Conservation (phyloP, 768 basidiomycete genomes). For the Scleroderma bovista region DNA sequence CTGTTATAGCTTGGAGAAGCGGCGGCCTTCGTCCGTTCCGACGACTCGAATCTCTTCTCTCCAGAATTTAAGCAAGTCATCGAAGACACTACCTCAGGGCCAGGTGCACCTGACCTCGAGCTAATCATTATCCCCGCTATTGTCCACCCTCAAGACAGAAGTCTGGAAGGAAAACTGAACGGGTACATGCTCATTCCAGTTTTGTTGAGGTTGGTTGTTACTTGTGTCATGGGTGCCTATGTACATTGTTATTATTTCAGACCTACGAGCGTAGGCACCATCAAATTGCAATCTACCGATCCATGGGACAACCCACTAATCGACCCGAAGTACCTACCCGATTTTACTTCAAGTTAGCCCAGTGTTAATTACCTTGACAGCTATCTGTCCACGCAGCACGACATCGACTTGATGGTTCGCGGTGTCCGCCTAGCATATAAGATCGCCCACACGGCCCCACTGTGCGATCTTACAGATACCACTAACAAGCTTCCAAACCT, state of each 20-base stretch:
- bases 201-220: constrained; percentile 21
- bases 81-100: constrained; percentile 26
- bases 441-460: constrained; percentile 34
- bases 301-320: constrained; percentile 39
- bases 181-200: constrained; percentile 14
- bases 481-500: constrained; percentile 23
- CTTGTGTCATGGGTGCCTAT: neutral
- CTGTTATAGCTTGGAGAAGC: constrained; percentile 21
- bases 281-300: constrained; percentile 36
- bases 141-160: neutral
- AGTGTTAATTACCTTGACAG: constrained; percentile 16
- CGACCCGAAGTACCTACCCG: constrained; percentile 35
- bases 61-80: constrained; percentile 22
- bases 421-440: constrained; percentile 35
- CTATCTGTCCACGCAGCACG: constrained; percentile 38
- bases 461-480: constrained; percentile 32
- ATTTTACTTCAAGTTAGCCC: constrained; percentile 12
- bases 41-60: constrained; percentile 28
- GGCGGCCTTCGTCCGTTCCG: constrained; percentile 28
- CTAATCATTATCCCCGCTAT: constrained; percentile 13
- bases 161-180: constrained; percentile 5
- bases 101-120: constrained; percentile 27
- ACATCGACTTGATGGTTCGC: constrained; percentile 35
- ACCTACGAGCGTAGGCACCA: constrained; percentile 39
- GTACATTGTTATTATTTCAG: constrained; percentile 14